Conservation (phyloP, 805 yeast genomes). For the Starmerella stigmatis region DNA sequence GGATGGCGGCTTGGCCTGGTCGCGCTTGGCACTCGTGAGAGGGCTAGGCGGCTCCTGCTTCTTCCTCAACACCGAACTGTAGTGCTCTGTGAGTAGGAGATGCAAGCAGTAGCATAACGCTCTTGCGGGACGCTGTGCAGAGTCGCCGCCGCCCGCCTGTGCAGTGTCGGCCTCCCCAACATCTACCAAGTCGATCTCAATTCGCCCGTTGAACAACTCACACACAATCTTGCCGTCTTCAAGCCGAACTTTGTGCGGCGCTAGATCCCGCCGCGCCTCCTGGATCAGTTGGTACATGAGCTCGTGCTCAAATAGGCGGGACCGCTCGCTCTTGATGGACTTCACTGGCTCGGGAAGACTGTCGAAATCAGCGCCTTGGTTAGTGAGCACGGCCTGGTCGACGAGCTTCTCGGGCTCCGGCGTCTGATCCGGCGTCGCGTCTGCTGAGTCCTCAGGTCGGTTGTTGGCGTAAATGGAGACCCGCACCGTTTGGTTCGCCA, state of each 20-base stretch:
- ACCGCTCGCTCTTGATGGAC: constrained; percentile 53
- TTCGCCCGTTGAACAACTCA: constrained; percentile 52
- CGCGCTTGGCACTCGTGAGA: constrained; percentile 12
- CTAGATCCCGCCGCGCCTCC: constrained; percentile 55
- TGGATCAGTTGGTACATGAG: constrained; percentile 63
- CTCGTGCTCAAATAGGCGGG: constrained; percentile 78
- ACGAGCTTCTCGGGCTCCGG: constrained; percentile 8
- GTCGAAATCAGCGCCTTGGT: not conserved
- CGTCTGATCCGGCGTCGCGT: constrained; percentile 4
- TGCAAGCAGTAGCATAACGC: constrained; percentile 44
- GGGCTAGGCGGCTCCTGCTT: constrained; percentile 28
- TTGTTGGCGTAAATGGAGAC: constrained; percentile 39
- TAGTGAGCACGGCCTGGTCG: constrained; percentile 5
- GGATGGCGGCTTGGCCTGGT: constrained; percentile 5
- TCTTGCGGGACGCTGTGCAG: constrained; percentile 38
- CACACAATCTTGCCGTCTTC: constrained; percentile 49
- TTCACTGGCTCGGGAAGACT: constrained; percentile 27
- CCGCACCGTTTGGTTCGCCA: constrained; percentile 40
- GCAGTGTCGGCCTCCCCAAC: constrained; percentile 26
- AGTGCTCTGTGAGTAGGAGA: constrained; percentile 52
- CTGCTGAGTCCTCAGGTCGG: not conserved
- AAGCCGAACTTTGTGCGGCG: constrained; percentile 60
- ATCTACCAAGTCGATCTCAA: constrained; percentile 60
- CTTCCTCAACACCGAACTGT: constrained; percentile 37
- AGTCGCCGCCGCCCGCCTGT: not conserved